Percentiles rank a stretch among this genome's conserved stretches.
phyloP scores from a whole-genome alignment of 257 asterid species.

The Primulina tabacum region DNA sequence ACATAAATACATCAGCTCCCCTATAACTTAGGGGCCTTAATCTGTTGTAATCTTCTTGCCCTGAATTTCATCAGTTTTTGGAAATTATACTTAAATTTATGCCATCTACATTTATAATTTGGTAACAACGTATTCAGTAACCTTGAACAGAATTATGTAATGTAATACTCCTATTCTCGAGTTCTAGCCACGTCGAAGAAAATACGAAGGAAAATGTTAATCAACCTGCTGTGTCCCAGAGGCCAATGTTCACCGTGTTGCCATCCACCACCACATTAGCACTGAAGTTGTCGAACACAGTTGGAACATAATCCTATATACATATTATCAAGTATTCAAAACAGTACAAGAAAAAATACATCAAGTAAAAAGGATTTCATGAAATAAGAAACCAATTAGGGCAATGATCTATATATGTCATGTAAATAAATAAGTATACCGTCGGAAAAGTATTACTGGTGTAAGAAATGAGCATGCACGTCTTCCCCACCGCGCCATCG shows the following conservation, averaged over 20 bases:
- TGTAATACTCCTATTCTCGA: neutral
- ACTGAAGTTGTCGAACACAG: constrained; percentile 84
- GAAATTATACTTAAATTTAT: neutral
- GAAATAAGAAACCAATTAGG: too few species aligned
- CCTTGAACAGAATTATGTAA: too few species aligned
- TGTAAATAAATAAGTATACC: too few species aligned
- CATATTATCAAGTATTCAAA: neutral
- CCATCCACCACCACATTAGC: constrained; percentile 92
- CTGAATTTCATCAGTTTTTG: constrained; percentile 29
- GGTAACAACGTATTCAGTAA: too few species aligned
- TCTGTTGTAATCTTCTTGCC: constrained; percentile 91
- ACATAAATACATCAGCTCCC: constrained; percentile 80
- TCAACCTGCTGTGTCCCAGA: constrained; percentile 91
- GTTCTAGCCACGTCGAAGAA: neutral
- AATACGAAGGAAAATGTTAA: too few species aligned
- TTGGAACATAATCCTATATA: constrained; percentile 75
- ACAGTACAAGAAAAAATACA: too few species aligned
- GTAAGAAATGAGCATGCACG: constrained; percentile 87
- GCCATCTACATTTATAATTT: too few species aligned
- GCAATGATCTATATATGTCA: too few species aligned
- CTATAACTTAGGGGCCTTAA: constrained; percentile 80
- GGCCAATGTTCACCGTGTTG: constrained; percentile 77
- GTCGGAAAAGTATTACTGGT: constrained; percentile 79
- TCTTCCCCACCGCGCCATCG: constrained; percentile 85
- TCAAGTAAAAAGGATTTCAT: too few species aligned